Conservation (phyloP, 306 rosid genomes). For the Vicia sativa region DNA sequence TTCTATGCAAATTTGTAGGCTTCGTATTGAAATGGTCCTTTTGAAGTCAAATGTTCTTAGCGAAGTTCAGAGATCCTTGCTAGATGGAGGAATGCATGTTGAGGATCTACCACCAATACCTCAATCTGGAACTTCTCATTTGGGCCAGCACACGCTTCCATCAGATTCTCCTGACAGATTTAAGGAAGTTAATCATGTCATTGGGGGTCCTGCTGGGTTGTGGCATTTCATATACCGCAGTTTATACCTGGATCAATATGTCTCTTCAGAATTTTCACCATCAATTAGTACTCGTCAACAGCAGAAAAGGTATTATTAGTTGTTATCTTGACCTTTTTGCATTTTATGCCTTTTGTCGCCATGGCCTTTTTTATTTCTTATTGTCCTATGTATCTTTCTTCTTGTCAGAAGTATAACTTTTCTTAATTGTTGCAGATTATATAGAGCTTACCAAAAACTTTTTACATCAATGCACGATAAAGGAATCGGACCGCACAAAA, state of each 20-base stretch:
- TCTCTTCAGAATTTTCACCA: conserved; percentile 83
- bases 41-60: conserved; percentile 88
- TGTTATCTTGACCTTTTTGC: conserved; percentile 9
- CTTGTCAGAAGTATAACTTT: conserved; percentile 35
- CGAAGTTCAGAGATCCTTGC: conserved; percentile 96
- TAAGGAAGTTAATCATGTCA: conserved; percentile 56
- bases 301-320: conserved; percentile 72
- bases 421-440: conserved; percentile 65
- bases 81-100: conserved; percentile 96
- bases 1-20: conserved; percentile 60
- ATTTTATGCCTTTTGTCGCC: conserved; percentile 24
- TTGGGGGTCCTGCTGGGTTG: conserved; percentile 91
- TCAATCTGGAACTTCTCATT: conserved; percentile 63
- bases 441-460: conserved; percentile 89
- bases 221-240: conserved; percentile 98
- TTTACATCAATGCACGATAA: conserved; percentile 88
- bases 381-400: background rate
- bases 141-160: conserved; percentile 64
- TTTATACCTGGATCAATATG: conserved; percentile 89
- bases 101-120: conserved; percentile 80
- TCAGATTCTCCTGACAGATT: conserved; percentile 82
- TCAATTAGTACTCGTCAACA: conserved; percentile 63
- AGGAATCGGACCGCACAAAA: conserved; percentile 91
- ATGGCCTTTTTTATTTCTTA: background rate
- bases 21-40: conserved; percentile 81